Conservation (phyloP, 2,329 filamentous ascomycete species). For the Nothomitra cinnamomea region DNA sequence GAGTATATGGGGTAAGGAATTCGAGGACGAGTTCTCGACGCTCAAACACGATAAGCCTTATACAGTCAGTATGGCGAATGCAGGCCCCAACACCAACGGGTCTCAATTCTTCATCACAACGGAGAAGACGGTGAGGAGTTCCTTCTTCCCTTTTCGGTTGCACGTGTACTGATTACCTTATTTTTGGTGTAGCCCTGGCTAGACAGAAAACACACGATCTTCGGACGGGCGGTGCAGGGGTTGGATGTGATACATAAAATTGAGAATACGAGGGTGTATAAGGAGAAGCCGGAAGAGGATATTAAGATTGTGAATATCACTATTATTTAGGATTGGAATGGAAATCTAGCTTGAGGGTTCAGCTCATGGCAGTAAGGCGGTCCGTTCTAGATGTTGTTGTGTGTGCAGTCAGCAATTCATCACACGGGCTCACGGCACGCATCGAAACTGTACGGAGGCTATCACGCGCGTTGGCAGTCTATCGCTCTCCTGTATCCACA, state of each 20-base stretch:
- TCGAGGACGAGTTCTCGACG: constrained; percentile 83
- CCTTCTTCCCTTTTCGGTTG: neutral
- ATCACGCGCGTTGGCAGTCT: too few relatives aligned
- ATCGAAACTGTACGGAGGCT: too few relatives aligned
- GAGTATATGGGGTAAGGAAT: constrained; percentile 83
- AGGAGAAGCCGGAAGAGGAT: constrained; percentile 91
- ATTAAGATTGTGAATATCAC: constrained; percentile 89
- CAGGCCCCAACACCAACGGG: constrained; percentile 85
- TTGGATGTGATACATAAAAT: constrained; percentile 93
- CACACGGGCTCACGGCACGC: too few relatives aligned
- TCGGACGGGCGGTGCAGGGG: constrained; percentile 76
- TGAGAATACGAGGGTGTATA: constrained; percentile 71
- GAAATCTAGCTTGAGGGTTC: too few relatives aligned
- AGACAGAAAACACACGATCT: constrained; percentile 91
- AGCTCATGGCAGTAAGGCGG: too few relatives aligned
- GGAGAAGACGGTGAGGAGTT: constrained; percentile 61
- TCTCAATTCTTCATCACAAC: constrained; percentile 98
- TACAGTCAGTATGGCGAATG: constrained; percentile 95
- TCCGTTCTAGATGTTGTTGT: too few relatives aligned
- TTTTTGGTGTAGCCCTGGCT: constrained; percentile 52
- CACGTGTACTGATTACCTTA: neutral
- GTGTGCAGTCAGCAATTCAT: too few relatives aligned
- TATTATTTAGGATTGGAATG: constrained; percentile 11
- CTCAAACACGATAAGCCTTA: constrained; percentile 92
- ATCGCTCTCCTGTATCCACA: too few relatives aligned